A percentile compares a stretch with the other conserved stretches of the same genome.
phyloP scores from a whole-genome alignment of 2,329 filamentous ascomycete species.

The Fusarium sp. region DNA sequence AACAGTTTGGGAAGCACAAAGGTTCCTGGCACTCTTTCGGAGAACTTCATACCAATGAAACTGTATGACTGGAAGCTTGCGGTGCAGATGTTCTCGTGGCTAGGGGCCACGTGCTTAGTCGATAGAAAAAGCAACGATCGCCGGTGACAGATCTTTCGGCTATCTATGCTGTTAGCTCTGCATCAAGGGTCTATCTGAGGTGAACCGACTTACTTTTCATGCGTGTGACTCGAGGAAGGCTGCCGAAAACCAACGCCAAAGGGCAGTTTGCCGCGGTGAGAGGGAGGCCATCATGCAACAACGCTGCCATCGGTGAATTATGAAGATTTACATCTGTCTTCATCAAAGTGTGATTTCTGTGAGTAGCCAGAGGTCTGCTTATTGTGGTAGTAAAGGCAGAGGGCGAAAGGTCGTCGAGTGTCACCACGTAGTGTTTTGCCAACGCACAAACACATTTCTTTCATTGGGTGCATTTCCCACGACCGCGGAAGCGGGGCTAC shows the following conservation, averaged over 20 bases:
- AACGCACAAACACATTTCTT: background rate
- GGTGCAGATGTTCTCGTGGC: background rate
- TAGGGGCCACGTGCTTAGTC: too few species aligned
- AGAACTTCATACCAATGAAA: background rate
- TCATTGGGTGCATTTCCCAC: background rate
- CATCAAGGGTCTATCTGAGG: accelerated
- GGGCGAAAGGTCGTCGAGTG: background rate
- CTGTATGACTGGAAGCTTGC: background rate
- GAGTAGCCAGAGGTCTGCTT: accelerated
- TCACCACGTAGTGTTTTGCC: background rate
- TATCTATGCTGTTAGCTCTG: background rate
- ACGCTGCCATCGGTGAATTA: too few species aligned
- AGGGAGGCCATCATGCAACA: too few species aligned
- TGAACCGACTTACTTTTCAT: accelerated
- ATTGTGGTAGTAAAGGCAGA: accelerated
- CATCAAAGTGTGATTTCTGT: accelerated
- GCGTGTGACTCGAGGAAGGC: accelerated
- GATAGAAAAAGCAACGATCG: background rate
- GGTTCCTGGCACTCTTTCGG: accelerated
- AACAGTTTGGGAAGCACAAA: accelerated
- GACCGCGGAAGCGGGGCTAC: background rate
- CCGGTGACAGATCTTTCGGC: background rate
- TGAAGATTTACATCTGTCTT: accelerated
- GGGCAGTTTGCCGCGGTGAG: accelerated
- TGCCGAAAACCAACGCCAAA: background rate